Evolutionary conservation across 2,329 filamentous ascomycete species (phyloP), one percentile per base, ranked within the genome.

Genomic region (Aspergillus fischeri): DNA sequence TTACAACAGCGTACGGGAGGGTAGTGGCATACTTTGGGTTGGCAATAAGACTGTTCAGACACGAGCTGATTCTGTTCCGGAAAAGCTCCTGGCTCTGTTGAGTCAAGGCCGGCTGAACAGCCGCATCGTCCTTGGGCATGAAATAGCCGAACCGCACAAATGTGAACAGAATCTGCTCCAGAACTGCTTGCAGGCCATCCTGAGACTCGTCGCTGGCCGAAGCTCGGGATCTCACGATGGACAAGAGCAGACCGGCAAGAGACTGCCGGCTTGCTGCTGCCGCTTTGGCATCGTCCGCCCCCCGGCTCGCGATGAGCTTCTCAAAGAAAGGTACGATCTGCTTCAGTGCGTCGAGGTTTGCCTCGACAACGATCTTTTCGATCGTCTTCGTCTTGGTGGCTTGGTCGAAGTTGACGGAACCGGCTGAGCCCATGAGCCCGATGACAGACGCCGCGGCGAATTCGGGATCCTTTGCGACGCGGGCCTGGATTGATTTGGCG

Each of bases 341-440:
- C 3, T 79, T 74, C 25, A 85, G 63, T 8, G 76, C 74, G 27
- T 77, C 70, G n/a, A 74, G 65, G 57, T 83, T 82, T 8, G 85
- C 82, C 47, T 82, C 81, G 53, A 85, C 80, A 4, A 95, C 75
- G 2, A 94, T 79, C 60, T 83, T 87, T 65, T 95, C 91, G 1
- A 96, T 78, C 0, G 91, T 93, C 75, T 93, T 96, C 1, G 88
- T 89, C 70, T 89, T 94, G 0, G 92, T 96, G 56, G 89, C 81
- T 61, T 90, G 87, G 69, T 97, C 94, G 67, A 97, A 94, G 68
- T 89, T 90, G 63, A 91, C 86, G 1, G 83, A 82, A 1, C 90
- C 90, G 58, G 87, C 79, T 52, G 85, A 83, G 41, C 85, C 83
- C 47, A 94, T 81, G n/a, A 97, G 77, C 25, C 84, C 83, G 44